A percentile compares a stretch with the other conserved stretches of the same genome.
These are phyloP conservation scores for Geotrichum cucujoidarum DNA, from an alignment of 1,139 yeast species.

Conservation along the genomic window DNA sequence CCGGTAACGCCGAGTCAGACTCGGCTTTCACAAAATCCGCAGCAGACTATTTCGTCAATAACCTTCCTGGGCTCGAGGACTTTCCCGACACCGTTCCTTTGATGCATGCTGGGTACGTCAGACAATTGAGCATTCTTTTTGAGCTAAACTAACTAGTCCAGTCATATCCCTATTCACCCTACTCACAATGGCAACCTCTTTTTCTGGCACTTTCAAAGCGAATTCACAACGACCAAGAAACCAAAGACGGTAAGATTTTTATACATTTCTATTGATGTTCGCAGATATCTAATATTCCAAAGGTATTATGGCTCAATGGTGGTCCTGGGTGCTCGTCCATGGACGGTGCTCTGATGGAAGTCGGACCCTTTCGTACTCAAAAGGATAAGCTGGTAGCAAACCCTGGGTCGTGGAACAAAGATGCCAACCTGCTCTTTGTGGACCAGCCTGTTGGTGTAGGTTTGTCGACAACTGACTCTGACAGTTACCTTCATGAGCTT, in stretches of 20 bases:
- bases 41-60: background rate
- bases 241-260: constrained; percentile 28
- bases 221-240: constrained; percentile 29
- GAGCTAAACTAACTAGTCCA: background rate
- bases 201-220: constrained; percentile 57
- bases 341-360: constrained; percentile 95
- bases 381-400: constrained; percentile 48
- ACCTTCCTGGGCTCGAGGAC: constrained; percentile 36
- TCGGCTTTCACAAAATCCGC: no score
- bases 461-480: constrained; percentile 54
- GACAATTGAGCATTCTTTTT: background rate
- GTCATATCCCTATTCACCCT: constrained; percentile 52
- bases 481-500: constrained; percentile 54
- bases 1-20: no score
- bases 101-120: constrained; percentile 41
- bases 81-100: constrained; percentile 31
- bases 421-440: constrained; percentile 73
- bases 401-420: constrained; percentile 79
- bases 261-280: no score
- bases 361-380: constrained; percentile 76
- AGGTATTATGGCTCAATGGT: constrained; percentile 81
- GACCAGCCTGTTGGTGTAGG: constrained; percentile 98
- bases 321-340: constrained; percentile 86
- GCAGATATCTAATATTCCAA: no score
- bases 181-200: constrained; percentile 60